A percentile compares a stretch with the other conserved stretches of the same genome.
Conservation (phyloP, 2,329 filamentous ascomycete genomes). For the Hypoxylon sp. region DNA sequence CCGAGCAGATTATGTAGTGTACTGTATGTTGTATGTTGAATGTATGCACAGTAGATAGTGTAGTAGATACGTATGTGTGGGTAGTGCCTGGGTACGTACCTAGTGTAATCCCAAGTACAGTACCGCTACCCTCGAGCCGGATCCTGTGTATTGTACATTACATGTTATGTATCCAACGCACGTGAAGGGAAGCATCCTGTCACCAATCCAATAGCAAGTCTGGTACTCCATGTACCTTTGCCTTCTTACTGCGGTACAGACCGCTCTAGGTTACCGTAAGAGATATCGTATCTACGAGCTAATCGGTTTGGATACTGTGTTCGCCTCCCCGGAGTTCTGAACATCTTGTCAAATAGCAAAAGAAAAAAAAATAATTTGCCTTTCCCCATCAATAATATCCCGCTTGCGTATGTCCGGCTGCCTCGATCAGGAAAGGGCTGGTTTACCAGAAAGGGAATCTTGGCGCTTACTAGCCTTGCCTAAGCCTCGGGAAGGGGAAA, state of each 20-base stretch:
- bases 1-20: slow-evolving; percentile 28
- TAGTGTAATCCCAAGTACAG: too few relatives aligned
- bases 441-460: slow-evolving; percentile 20
- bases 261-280: slow-evolving; percentile 25
- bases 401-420: slow-evolving; percentile 26
- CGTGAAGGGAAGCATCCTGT: slow-evolving; percentile 37
- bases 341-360: slow-evolving; percentile 17
- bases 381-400: slow-evolving; percentile 8
- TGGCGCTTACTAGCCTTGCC: slow-evolving; percentile 44
- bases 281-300: slow-evolving; percentile 24
- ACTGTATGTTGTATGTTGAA: background rate
- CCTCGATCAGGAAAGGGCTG: slow-evolving; percentile 28
- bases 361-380: slow-evolving; percentile 19
- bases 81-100: slow-evolving; percentile 22
- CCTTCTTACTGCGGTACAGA: slow-evolving; percentile 14
- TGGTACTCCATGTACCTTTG: slow-evolving; percentile 13
- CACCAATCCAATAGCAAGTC: slow-evolving; percentile 19
- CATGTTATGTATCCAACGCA: slow-evolving; percentile 24
- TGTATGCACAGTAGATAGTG: slow-evolving; percentile 13
- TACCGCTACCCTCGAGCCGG: slow-evolving; percentile 33
- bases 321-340: slow-evolving; percentile 28
- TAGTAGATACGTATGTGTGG: slow-evolving; percentile 7
- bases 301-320: slow-evolving; percentile 16
- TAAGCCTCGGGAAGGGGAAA: slow-evolving; percentile 31
- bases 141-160: slow-evolving; percentile 21